Base-by-base conservation (phyloP, 345 rosid species). In the Brassica carinata region DNA sequence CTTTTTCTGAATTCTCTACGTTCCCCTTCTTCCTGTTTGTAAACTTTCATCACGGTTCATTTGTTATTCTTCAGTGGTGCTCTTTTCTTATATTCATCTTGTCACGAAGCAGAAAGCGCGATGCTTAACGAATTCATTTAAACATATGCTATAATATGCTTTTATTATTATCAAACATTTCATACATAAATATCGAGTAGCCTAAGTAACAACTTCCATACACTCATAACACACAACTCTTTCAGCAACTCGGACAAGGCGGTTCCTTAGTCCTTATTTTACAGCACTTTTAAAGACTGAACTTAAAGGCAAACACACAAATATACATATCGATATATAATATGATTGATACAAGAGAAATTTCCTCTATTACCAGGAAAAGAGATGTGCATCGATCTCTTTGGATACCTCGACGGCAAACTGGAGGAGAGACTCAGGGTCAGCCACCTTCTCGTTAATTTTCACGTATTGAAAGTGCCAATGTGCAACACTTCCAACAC, bases 401-500 rank as follows among this genome's bases (percentile, higher is more conserved):
- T 66, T 65, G 71, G 71, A 75, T 33, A 82, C 64, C 0, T 78
- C 74, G 8, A 73, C 69, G 19, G 43, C 8, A 10, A 63, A 27
- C 15, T 63, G 67, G 36, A 63, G 67, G 9, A 63, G 67, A 1
- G 83, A 45, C 8, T 68, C 65, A 7, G 86, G 86, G 34, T 80
- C 82, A 29, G 84, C 72, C n/a, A 71, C 77, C 13, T 84, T 71
- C 36, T 81, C 78, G 55, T 18, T 77, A 3, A 69, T 63, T 75
- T 71, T 81, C 82, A 78, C 86, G 14, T 84, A 81, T 57, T 84
- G 77, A 14, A 80, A 51, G 6, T 45, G 79, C 84, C 80, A 84
- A 17, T 69, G 79, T 40, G 38, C 74, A 10, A 77, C 8, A 40
- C 80, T 76, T 45, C 79, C 79, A 5, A 45, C 23, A 13, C 15